Base-by-base conservation (phyloP, 2,329 filamentous ascomycete species). In the Zymoseptoria passerinii region DNA sequence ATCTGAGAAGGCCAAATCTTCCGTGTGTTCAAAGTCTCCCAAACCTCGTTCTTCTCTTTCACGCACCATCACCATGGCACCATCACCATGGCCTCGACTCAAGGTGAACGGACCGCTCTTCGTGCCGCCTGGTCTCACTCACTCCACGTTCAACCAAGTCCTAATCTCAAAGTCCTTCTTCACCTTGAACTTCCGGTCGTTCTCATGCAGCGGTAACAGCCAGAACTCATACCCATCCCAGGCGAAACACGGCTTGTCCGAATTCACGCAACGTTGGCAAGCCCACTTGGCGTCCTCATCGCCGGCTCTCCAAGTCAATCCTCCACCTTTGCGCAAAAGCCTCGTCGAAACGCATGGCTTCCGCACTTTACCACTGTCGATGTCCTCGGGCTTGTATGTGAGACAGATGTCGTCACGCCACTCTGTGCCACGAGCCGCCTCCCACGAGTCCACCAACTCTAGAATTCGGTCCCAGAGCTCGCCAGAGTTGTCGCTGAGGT, bases 161-260 rank as follows among this genome's bases (percentile, higher is more conserved):
- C 63, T 57, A 48, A 68, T 61, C 59, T 68, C 66, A 44, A 60
- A 59, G 13, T 59, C 65, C 48, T 58, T 57, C 61, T 59, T 54
- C 1, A 66, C 56, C 49, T 52, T 57, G 52, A 18, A 58, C 49
- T 54, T 61, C 13, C 67, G 56, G 59, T 69, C 67, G 5, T 63
- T 54, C 44, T 63, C 58, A 56, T 68, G 63, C 60, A 70, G 53
- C 23, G 68, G 67, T 59, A 70, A 58, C 23, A 68, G 56, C 58
- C 60, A 60, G 27, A 69, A 68, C 52, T 65, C 65, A 40, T 65
- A 64, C 8, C 58, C 60, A 50, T 54, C 57, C 65, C 65, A 67
- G 9, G 59, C 62, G 52, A 67, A 66, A 20, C 65, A 68, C 9
- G 65, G 62, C 54, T 50, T 56, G 2, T 58, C 53, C 16, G 60